Evolutionary conservation across 1,284 basidiomycete genomes (phyloP).

Genomic region (Rhodotorula glutinis): DNA sequence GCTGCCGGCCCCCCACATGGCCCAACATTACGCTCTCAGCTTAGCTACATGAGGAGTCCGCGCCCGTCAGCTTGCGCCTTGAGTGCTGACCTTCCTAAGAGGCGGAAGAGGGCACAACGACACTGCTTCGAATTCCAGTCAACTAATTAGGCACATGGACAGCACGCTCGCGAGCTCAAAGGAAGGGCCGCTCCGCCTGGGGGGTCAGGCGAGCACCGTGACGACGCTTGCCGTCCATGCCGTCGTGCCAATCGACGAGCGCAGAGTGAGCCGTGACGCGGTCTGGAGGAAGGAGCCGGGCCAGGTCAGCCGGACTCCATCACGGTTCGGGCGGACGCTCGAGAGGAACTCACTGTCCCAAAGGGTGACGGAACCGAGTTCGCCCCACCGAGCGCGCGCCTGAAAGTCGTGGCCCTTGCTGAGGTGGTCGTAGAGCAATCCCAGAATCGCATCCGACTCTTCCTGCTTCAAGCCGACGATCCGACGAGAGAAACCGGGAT

Average conservation of each 20-base stretch:
- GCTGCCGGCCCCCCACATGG: no score
- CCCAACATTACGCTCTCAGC: no score
- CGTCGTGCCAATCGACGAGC: constrained; percentile 67
- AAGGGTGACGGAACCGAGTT: constrained; percentile 55
- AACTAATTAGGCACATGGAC: no score
- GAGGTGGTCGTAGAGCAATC: constrained; percentile 39
- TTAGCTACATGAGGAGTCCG: no score
- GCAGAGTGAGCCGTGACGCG: constrained; percentile 60
- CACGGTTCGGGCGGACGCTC: no score
- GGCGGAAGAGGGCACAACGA: no score
- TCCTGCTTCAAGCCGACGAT: constrained; percentile 46
- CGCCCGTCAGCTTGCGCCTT: no score
- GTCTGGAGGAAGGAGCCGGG: not conserved
- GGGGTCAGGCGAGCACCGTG: constrained; percentile 78
- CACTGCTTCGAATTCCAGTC: no score
- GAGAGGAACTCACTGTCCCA: constrained; percentile 51
- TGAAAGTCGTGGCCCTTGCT: constrained; percentile 27
- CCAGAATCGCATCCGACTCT: constrained; percentile 44
- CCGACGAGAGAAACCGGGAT: constrained; percentile 43
- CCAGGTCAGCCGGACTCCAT: no score
- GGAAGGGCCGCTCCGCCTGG: constrained; percentile 68
- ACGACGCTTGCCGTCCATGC: constrained; percentile 53
- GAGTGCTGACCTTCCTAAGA: no score
- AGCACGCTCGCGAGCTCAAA: not conserved
- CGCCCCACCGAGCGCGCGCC: constrained; percentile 30